Base-by-base conservation (phyloP, 768 basidiomycete genomes). In the Butyriboletus loyo region DNA sequence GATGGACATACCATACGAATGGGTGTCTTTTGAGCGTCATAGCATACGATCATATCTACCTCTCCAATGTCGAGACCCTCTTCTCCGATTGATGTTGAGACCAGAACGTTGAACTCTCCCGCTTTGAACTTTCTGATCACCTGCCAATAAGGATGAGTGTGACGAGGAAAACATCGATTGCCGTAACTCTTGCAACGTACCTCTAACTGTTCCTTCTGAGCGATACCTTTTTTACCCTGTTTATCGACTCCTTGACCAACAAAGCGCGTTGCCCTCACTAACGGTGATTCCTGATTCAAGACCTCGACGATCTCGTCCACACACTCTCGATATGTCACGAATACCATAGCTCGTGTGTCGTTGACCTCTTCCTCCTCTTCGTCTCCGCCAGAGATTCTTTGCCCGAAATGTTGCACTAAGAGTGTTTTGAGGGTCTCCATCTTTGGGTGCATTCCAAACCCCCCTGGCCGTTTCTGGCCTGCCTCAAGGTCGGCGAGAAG, bases 61-160 rank as follows among this genome's bases (percentile, higher is more conserved):
- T 97, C 95, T 30, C 97, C 97, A 50, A 99, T 99, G 68, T 99
- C 97, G 17, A 99, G 77, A 52, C 97, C 97, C 70, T 99, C 97
- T 72, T 99, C 97, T 21, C 97, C 97, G 49, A 99, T 93, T 4
- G 89, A 96, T 5, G 97, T 98, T 1, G 95, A 89, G 8, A 99
- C 96, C 11, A 99, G 75, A 34, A 97, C 85, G 60, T 99, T 99
- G 68, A 82, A 92, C 53, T 85, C 85, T 11, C 92, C 93, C 5
- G 72, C 73, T 66, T 94, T 94, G 76, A 99, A 98, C 56, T 83
- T 82, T 53, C 84, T 75, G 63, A 99, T 91, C 30, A 91, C 79
- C 94, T 98, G 57, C 3, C 52, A 11, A 10, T 15, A 34, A 30
- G 17, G 57, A 47, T 46, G 40, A 58, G 56, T 9, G 10, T 28